Conservation (phyloP, 352 stramenopile genomes). For the Phytophthora foliorum region DNA sequence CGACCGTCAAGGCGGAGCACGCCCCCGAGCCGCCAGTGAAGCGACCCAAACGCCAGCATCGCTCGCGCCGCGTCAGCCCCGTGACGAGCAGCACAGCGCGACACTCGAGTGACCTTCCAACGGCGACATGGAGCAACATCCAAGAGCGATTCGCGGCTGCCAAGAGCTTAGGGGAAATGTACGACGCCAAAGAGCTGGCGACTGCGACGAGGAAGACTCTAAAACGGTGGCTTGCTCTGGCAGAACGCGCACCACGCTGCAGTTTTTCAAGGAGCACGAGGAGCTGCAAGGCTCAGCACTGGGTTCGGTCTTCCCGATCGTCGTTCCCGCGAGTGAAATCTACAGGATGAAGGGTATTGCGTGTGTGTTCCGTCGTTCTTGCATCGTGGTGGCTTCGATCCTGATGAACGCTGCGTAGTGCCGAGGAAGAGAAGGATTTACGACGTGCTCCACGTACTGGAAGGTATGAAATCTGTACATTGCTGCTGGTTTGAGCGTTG, state of each 20-base stretch:
- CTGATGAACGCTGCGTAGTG: slow-evolving; percentile 44
- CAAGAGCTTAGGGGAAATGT: slow-evolving; percentile 67
- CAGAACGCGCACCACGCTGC: slow-evolving; percentile 61
- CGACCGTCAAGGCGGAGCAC: slow-evolving; percentile 25
- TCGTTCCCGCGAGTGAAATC: slow-evolving; percentile 65
- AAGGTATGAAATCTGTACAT: slow-evolving; percentile 53
- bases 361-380: slow-evolving; percentile 17
- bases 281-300: slow-evolving; percentile 30
- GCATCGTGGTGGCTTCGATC: not conserved
- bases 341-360: slow-evolving; percentile 72
- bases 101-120: slow-evolving; percentile 22
- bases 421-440: slow-evolving; percentile 78
- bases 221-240: not conserved
- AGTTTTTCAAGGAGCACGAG: slow-evolving; percentile 79
- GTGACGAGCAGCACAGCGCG: not conserved
- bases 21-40: slow-evolving; percentile 25
- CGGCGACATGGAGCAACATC: slow-evolving; percentile 43
- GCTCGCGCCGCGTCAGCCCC: slow-evolving; percentile 21
- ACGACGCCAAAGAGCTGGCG: slow-evolving; percentile 16
- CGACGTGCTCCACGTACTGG: slow-evolving; percentile 80
- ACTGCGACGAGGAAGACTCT: not conserved
- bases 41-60: slow-evolving; percentile 33
- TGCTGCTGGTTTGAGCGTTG: not conserved
- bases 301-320: slow-evolving; percentile 46
- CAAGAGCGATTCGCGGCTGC: slow-evolving; percentile 47